Evolutionary conservation across 208 protist species (phyloP).

Genomic region (Novymonas esmeraldas): DNA sequence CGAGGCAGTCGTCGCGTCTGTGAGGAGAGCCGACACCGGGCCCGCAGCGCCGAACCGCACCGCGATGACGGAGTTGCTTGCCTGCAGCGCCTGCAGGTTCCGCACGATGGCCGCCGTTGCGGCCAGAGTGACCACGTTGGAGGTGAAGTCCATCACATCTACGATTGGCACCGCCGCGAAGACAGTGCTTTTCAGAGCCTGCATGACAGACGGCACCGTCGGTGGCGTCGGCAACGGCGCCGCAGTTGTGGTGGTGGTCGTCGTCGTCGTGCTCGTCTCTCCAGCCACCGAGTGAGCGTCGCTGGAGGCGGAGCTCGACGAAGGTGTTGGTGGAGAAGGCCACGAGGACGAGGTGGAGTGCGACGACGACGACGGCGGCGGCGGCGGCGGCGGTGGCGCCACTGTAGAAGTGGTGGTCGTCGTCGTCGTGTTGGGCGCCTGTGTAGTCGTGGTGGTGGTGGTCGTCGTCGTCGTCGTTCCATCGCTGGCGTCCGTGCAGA

Average conservation of each 20-base stretch:
- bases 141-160: slow-evolving; percentile 39
- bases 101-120: slow-evolving; percentile 23
- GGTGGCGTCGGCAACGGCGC: slow-evolving; percentile 6
- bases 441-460: slow-evolving; percentile 26
- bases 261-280: slow-evolving; percentile 11
- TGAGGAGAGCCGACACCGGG: slow-evolving; percentile 17
- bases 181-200: slow-evolving; percentile 17
- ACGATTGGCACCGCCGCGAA: slow-evolving; percentile 29
- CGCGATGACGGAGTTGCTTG: slow-evolving; percentile 16
- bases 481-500: slow-evolving; percentile 40
- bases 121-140: slow-evolving; percentile 33
- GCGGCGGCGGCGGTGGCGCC: neutral
- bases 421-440: slow-evolving; percentile 2
- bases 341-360: too few relatives aligned
- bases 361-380: neutral
- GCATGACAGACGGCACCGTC: slow-evolving; percentile 29
- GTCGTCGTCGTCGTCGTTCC: slow-evolving; percentile 15
- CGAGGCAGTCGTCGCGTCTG: slow-evolving; percentile 3
- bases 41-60: slow-evolving; percentile 29
- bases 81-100: slow-evolving; percentile 17
- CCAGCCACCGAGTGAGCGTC: slow-evolving; percentile 10
- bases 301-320: slow-evolving; percentile 8
- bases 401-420: slow-evolving; percentile 17
- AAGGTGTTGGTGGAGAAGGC: neutral
- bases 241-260: slow-evolving; percentile 25